Evolutionary conservation across 495 filamentous ascomycete species (phyloP).

Genomic region (Glonium stellatum): DNA sequence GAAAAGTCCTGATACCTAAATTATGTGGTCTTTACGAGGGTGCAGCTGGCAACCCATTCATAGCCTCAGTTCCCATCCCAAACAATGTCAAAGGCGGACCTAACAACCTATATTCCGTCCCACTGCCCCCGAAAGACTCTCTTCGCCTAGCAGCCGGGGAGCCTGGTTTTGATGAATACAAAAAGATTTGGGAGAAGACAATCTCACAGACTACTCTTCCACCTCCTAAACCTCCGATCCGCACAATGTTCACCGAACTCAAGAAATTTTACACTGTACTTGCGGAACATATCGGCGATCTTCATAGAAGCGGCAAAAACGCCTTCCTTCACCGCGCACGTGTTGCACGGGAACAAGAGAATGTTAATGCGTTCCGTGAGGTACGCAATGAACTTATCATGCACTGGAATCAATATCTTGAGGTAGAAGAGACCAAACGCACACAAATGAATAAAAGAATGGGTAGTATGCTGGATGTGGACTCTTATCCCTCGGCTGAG

Average conservation of each 20-base stretch:
- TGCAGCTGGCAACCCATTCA: not conserved
- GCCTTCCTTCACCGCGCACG: conserved; percentile 24
- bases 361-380: conserved; percentile 19
- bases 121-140: conserved; percentile 5
- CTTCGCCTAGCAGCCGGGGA: conserved; percentile 4
- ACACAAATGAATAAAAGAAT: conserved; percentile 7
- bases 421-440: conserved; percentile 17
- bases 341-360: conserved; percentile 24
- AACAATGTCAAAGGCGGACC: not conserved
- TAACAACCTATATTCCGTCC: conserved; percentile 15
- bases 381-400: conserved; percentile 23
- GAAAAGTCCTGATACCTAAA: conserved; percentile 19
- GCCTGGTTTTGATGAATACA: conserved; percentile 12
- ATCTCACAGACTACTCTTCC: conserved; percentile 3
- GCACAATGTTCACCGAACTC: conserved; percentile 22
- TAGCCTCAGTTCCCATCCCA: conserved; percentile 3
- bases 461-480: conserved; percentile 16
- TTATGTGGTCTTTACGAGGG: conserved; percentile 17
- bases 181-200: conserved; percentile 13
- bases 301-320: conserved; percentile 6
- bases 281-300: conserved; percentile 1
- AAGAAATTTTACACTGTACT: conserved; percentile 20
- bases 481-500: conserved; percentile 15
- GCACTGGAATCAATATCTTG: conserved; percentile 23
- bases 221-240: conserved; percentile 14